phyloP scores from a whole-genome alignment of 2,329 filamentous ascomycete genomes.

The Ceratocystis smalleyi region DNA sequence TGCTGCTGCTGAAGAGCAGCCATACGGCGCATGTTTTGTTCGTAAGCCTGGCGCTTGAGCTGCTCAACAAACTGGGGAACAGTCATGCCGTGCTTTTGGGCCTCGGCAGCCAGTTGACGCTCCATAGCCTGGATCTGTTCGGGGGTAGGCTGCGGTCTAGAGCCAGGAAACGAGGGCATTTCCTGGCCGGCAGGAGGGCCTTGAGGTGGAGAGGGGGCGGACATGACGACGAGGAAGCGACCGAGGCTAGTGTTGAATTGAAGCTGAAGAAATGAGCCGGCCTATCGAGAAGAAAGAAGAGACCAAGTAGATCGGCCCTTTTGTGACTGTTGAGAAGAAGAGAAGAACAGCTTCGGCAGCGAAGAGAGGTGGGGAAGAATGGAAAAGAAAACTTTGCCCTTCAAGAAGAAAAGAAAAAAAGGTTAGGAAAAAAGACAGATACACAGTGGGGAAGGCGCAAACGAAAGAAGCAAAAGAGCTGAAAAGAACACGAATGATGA shows the following conservation, averaged over 20 bases:
- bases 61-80: conserved; percentile 70
- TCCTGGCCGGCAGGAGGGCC: conserved; percentile 1
- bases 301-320: neutral
- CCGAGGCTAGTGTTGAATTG: neutral
- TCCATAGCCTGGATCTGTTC: conserved; percentile 80
- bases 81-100: conserved; percentile 68
- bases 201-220: neutral
- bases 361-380: neutral
- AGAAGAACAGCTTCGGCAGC: neutral
- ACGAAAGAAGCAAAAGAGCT: neutral
- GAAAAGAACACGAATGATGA: neutral
- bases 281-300: neutral
- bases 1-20: conserved; percentile 14
- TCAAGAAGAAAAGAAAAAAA: neutral
- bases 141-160: conserved; percentile 46
- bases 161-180: conserved; percentile 19
- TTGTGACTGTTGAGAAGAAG: neutral
- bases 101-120: conserved; percentile 65
- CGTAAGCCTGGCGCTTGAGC: conserved; percentile 41
- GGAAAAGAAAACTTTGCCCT: neutral
- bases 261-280: neutral
- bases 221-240: neutral
- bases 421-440: neutral
- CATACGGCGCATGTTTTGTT: conserved; percentile 31
- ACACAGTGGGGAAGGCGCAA: neutral